Conservation (phyloP, 2,329 filamentous ascomycete species). For the Fusarium agapanthi region DNA sequence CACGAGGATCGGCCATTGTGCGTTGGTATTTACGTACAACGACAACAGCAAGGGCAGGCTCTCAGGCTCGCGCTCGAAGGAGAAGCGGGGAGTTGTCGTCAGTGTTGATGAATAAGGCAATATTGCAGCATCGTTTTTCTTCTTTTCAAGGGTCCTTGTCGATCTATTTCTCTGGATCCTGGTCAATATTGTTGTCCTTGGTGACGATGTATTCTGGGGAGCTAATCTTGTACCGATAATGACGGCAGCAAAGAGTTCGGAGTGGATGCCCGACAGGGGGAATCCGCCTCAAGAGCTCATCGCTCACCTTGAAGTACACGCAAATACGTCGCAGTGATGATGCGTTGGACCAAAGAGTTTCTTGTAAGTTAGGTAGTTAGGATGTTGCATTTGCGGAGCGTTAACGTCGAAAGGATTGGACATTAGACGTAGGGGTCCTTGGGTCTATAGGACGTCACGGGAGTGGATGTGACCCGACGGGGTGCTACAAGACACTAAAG, state of each 20-base stretch:
- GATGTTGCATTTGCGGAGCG: slow-evolving; percentile 30
- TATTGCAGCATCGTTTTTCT: slow-evolving; percentile 38
- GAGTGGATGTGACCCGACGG: slow-evolving; percentile 2
- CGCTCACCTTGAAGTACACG: slow-evolving; percentile 6
- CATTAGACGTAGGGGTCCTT: slow-evolving; percentile 28
- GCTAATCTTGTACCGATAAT: slow-evolving; percentile 19
- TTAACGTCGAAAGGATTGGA: slow-evolving; percentile 19
- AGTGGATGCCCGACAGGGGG: slow-evolving; percentile 32
- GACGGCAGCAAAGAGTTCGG: slow-evolving; percentile 10
- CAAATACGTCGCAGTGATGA: slow-evolving; percentile 3
- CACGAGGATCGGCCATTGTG: slow-evolving; percentile 41
- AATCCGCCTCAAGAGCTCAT: slow-evolving; percentile 38
- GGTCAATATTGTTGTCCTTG: slow-evolving; percentile 31
- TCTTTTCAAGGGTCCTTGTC: slow-evolving; percentile 29
- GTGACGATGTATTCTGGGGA: slow-evolving; percentile 24
- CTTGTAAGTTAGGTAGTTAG: slow-evolving; percentile 12
- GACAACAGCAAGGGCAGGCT: background rate
- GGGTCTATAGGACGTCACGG: slow-evolving; percentile 20
- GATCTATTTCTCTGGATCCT: slow-evolving; percentile 28
- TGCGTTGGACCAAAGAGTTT: slow-evolving; percentile 6
- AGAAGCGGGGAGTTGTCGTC: slow-evolving; percentile 30
- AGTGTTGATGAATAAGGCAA: slow-evolving; percentile 26
- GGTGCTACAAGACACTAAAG: slow-evolving; percentile 22
- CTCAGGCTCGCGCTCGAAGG: slow-evolving; percentile 24
- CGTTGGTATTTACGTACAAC: slow-evolving; percentile 37